Conservation (phyloP, 805 yeast species). For the Wickerhamomyces queroliae region DNA sequence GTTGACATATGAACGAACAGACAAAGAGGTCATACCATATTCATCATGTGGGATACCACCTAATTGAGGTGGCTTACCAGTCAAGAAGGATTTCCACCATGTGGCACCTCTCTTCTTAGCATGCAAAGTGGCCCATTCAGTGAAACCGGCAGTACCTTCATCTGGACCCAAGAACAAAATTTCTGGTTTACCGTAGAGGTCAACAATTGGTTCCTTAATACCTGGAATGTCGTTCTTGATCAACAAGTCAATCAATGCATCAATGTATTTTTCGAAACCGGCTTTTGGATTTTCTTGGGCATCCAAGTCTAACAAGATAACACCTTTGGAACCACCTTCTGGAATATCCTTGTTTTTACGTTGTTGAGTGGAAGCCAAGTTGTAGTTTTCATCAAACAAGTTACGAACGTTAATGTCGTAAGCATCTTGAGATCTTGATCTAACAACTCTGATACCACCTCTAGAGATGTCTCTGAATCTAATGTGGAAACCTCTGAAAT, state of each 20-base stretch:
- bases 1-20: constrained; percentile 88
- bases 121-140: constrained; percentile 96
- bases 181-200: constrained; percentile 77
- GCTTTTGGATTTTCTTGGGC: constrained; percentile 77
- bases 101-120: constrained; percentile 90
- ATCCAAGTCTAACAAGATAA: constrained; percentile 65
- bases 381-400: constrained; percentile 93
- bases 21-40: constrained; percentile 95
- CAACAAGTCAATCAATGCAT: constrained; percentile 80
- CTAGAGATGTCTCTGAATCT: constrained; percentile 96
- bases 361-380: constrained; percentile 93
- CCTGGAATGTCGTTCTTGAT: constrained; percentile 69
- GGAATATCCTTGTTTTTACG: constrained; percentile 97
- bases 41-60: constrained; percentile 99
- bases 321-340: constrained; percentile 99
- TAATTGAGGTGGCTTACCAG: constrained; percentile 85
- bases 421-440: constrained; percentile 79
- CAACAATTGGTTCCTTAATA: constrained; percentile 78
- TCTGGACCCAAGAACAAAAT: constrained; percentile 98
- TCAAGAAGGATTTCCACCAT: constrained; percentile 98
- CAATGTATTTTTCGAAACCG: constrained; percentile 90
- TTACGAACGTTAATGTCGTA: constrained; percentile 81
- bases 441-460: constrained; percentile 96
- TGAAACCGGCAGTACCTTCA: constrained; percentile 94
- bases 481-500: constrained; percentile 95